Base-by-base conservation (phyloP, 2,329 filamentous ascomycete genomes). In the Akanthomyces lecanii region DNA sequence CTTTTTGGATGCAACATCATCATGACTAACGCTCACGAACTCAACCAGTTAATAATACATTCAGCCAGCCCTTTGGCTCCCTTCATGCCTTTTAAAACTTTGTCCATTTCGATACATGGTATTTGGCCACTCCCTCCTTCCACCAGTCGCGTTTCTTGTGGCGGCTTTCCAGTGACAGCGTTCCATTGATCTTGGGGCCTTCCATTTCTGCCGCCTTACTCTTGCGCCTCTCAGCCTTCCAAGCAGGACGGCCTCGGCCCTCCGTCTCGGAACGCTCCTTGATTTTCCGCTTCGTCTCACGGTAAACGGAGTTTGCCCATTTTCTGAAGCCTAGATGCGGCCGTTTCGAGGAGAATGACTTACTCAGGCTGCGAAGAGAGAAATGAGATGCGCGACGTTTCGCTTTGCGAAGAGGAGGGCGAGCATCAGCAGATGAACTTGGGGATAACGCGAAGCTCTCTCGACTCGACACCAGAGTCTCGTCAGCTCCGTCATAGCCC, bases 301-400 rank as follows among this genome's bases (percentile, higher is more conserved):
- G 67, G 54, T 68, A 74, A 25, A 75, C 65, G 21, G 64, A 69
- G 44, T 55, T 68, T 12, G 72, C 74, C 60, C 73, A 67, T 55
- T 68, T 72, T 30, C 73, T 70, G 33, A 76, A 61, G 1, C 69
- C 66, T n/a, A 73, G 63, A 0, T 68, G 67, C 1, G 67, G 67
- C 5, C 71, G 67, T 55, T 73, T 71, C 7, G 67, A 64, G 14
- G 67, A 64, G 16, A 73, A 63, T 18, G 71, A 66, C 25, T 63
- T 67, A 6, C 68, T 65, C 10, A 74, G 47, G 62, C 69, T 73
- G 23, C 67, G 67, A 25, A 75, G 63, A 11, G 72, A 74, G 61
- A 74, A 72, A 4, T 67, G 61, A 0, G 74, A 75, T 2, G 73
- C 68, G 25, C 71, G 72, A 38, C 74, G 73, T 58, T 76, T 75